Evolutionary conservation across 352 stramenopile species (phyloP).

Genomic region (Thalassiosira sp.): DNA sequence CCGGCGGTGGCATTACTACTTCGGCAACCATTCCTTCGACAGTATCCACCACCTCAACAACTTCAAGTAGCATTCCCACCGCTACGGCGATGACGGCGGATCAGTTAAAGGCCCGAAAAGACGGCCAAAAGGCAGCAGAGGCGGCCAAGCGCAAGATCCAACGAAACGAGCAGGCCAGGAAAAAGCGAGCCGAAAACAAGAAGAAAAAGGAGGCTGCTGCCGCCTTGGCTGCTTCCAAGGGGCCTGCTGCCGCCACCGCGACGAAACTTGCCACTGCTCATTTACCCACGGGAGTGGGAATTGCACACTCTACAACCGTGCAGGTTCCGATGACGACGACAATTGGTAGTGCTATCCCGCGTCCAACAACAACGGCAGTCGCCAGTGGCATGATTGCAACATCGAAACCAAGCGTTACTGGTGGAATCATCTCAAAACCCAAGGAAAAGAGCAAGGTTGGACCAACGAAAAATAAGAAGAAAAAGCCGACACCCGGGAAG

Average conservation of each 20-base stretch:
- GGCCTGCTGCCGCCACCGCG: not conserved
- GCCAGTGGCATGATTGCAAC: no score
- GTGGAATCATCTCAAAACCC: not conserved
- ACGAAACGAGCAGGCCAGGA: slow-evolving; percentile 1
- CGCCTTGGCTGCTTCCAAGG: not conserved
- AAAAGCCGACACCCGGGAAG: not conserved
- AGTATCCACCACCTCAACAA: not conserved
- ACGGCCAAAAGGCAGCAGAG: slow-evolving; percentile 17
- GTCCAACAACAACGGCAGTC: not conserved
- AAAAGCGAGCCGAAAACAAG: not conserved
- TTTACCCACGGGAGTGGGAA: not conserved
- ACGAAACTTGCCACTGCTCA: not conserved
- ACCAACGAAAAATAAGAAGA: slow-evolving; percentile 21
- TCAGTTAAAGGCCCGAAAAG: not conserved
- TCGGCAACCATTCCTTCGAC: slow-evolving; percentile 8
- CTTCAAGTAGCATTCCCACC: not conserved
- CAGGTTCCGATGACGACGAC: not conserved
- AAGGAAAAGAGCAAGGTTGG: slow-evolving; percentile 22
- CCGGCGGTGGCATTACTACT: not conserved
- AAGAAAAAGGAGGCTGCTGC: slow-evolving; percentile 2
- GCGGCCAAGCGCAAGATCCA: slow-evolving; percentile 8
- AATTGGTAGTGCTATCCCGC: not conserved
- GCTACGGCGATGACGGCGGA: slow-evolving; percentile 9
- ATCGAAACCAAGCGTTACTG: not conserved
- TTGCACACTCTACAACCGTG: not conserved